Evolutionary conservation across 2,329 filamentous ascomycete genomes (phyloP), one percentile per base, ranked within the genome.

Genomic region (Aspergillus sojae): DNA sequence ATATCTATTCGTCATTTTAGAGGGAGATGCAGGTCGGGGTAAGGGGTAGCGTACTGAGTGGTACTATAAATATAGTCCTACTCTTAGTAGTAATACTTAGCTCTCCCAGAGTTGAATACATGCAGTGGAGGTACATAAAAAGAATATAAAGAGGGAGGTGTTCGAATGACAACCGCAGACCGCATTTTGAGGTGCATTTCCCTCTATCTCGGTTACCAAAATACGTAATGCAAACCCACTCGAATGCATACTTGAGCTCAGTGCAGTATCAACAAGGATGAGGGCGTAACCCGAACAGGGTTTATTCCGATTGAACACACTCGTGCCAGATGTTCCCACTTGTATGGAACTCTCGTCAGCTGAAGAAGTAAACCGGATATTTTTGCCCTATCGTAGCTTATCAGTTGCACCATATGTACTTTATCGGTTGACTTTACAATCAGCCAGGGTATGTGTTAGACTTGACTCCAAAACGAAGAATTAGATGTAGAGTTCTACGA

Each of bases 311-410:
- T 23, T 36, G 21, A 55, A 39, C 14, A 32, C 10, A n/a, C 32
- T 23, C 43, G 52, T 34, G n/a, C 50, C 50, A 53, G 16, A 53
- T 36, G 30, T 54, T 23, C 30, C 52, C 28, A 34, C 32, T 9
- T 54, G 52, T 36, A 54, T 36, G 30, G 52, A 21, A 54, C 30
- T 36, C n/a, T 54, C 19, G 52, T 55, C 52, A 61, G 45, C 45
- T n/a, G 59, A 54, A 50, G 39, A 60, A 53, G 12, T 11, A 52
- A 12, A 23, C 34, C 32, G 34, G 52, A 26, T 26, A 23, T 36
- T 36, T 54, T 54, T 54, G 32, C 19, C 52, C 52, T 36, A 54
- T 36, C 19, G n/a, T 21, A 19, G 52, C 19, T 54, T 54, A 26
- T 48, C 45, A 28, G 23, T 16, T 28, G 23, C 45, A 26, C 11